phyloP scores from a whole-genome alignment of 2,329 filamentous ascomycete genomes.

The Pleoardoris graminearum region DNA sequence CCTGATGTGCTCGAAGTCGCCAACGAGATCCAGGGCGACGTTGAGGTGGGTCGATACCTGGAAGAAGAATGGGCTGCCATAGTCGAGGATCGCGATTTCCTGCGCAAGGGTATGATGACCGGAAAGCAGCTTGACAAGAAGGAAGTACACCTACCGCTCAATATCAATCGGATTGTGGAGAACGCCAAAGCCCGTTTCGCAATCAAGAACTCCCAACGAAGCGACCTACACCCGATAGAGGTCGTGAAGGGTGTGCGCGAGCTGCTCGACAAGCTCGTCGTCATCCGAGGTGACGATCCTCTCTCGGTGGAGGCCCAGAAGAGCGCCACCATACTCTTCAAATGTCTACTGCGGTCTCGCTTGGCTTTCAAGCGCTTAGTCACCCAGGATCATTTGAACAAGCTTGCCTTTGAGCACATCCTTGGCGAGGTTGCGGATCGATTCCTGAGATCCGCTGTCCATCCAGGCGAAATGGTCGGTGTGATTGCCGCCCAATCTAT shows the following conservation, averaged over 20 bases:
- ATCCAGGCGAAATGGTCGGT: slow-evolving; percentile 97
- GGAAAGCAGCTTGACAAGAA: slow-evolving; percentile 62
- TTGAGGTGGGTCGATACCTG: slow-evolving; percentile 81
- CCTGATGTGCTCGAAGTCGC: slow-evolving; percentile 81
- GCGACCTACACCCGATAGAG: slow-evolving; percentile 85
- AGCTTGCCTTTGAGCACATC: slow-evolving; percentile 89
- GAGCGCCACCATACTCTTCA: slow-evolving; percentile 89
- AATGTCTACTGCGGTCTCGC: slow-evolving; percentile 84
- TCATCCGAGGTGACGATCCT: slow-evolving; percentile 81
- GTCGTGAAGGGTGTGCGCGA: slow-evolving; percentile 79
- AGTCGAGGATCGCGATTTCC: slow-evolving; percentile 69
- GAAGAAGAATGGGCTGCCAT: slow-evolving; percentile 88
- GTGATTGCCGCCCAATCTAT: slow-evolving; percentile 97
- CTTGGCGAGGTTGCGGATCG: slow-evolving; percentile 87
- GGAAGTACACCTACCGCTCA: slow-evolving; percentile 88
- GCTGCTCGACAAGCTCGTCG: slow-evolving; percentile 74
- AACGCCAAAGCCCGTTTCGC: slow-evolving; percentile 89
- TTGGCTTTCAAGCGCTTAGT: slow-evolving; percentile 93
- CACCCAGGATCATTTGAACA: slow-evolving; percentile 81
- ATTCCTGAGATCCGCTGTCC: slow-evolving; percentile 83
- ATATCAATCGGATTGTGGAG: slow-evolving; percentile 87
- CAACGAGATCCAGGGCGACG: slow-evolving; percentile 81
- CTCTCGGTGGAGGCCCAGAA: slow-evolving; percentile 85
- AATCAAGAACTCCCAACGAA: slow-evolving; percentile 77
- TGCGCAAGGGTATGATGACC: slow-evolving; percentile 67